These are phyloP conservation scores for Paramyrothecium roridum DNA, from an alignment of 2,329 filamentous ascomycete species.

Conservation along the genomic window DNA sequence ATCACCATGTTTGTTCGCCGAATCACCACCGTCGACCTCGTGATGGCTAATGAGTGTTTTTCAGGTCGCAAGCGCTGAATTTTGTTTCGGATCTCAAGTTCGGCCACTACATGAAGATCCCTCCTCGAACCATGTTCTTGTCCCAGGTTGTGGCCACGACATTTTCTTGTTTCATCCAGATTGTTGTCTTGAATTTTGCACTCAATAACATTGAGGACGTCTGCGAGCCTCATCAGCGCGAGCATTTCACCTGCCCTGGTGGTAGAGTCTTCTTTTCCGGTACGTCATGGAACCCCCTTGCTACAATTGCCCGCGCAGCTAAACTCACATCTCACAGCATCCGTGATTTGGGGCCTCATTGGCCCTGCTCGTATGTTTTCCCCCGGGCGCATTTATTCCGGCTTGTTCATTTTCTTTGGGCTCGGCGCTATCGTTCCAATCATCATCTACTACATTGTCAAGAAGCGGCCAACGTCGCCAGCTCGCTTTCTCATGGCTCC, in stretches of 20 bases:
- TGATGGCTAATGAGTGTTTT: slow-evolving; percentile 4
- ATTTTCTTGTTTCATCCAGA: slow-evolving; percentile 64
- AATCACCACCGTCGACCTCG: not conserved
- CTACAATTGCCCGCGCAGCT: not conserved
- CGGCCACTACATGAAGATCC: slow-evolving; percentile 72
- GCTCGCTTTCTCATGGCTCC: slow-evolving; percentile 56
- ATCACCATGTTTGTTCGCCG: slow-evolving; percentile 49
- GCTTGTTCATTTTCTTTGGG: slow-evolving; percentile 58
- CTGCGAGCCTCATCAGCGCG: slow-evolving; percentile 54
- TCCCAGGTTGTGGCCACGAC: slow-evolving; percentile 64
- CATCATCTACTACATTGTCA: slow-evolving; percentile 45
- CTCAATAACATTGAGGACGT: slow-evolving; percentile 60
- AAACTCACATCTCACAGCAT: slow-evolving; percentile 35
- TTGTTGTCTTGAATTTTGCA: slow-evolving; percentile 61
- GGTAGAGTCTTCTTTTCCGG: slow-evolving; percentile 62
- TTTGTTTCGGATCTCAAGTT: slow-evolving; percentile 68
- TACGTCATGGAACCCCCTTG: slow-evolving; percentile 24
- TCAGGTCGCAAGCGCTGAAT: slow-evolving; percentile 56
- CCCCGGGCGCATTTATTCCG: slow-evolving; percentile 58
- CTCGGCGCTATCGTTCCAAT: slow-evolving; percentile 53
- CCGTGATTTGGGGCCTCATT: slow-evolving; percentile 66
- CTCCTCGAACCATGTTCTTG: slow-evolving; percentile 64
- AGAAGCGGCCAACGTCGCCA: slow-evolving; percentile 48
- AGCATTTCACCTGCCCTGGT: slow-evolving; percentile 62
- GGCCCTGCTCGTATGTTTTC: slow-evolving; percentile 63